Conservation (phyloP, 768 basidiomycete genomes). For the Clavulina sp. region DNA sequence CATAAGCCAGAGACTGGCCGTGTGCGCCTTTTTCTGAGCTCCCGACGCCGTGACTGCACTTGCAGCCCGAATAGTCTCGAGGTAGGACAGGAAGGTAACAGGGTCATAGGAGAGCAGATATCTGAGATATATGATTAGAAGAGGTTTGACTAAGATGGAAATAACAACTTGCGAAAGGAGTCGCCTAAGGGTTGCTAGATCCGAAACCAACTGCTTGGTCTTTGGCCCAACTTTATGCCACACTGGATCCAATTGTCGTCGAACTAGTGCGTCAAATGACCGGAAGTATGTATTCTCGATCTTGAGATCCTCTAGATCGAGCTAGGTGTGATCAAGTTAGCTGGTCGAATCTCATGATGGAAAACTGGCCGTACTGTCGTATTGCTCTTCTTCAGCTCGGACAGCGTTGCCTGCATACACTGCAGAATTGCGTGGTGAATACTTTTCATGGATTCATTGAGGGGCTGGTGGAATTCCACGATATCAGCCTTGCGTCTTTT, state of each 20-base stretch:
- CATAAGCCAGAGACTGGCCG: conserved; percentile 63
- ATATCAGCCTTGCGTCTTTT: conserved; percentile 79
- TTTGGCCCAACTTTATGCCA: conserved; percentile 94
- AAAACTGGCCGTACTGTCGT: conserved; percentile 30
- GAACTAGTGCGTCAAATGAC: conserved; percentile 77
- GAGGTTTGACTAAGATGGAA: not conserved
- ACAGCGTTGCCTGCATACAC: conserved; percentile 81
- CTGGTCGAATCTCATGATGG: not conserved
- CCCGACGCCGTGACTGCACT: conserved; percentile 29
- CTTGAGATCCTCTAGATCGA: conserved; percentile 84
- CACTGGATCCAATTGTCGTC: conserved; percentile 76
- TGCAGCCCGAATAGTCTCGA: conserved; percentile 69
- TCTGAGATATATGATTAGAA: conserved; percentile 20
- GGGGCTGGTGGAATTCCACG: conserved; percentile 70
- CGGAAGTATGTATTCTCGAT: conserved; percentile 89
- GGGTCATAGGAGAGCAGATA: conserved; percentile 84
- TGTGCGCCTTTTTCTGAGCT: conserved; percentile 37
- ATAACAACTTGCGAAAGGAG: conserved; percentile 46
- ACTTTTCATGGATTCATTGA: conserved; percentile 76
- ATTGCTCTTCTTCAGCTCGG: conserved; percentile 79
- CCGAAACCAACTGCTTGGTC: conserved; percentile 80
- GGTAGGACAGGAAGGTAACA: conserved; percentile 76
- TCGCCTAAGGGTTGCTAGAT: conserved; percentile 68
- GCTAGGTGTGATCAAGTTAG: conserved; percentile 28
- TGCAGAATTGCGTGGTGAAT: conserved; percentile 86